A percentile compares a stretch with the other conserved stretches of the same genome.
Evolutionary conservation across 345 rosid species (phyloP).

Genomic region (Murraya paniculata): DNA sequence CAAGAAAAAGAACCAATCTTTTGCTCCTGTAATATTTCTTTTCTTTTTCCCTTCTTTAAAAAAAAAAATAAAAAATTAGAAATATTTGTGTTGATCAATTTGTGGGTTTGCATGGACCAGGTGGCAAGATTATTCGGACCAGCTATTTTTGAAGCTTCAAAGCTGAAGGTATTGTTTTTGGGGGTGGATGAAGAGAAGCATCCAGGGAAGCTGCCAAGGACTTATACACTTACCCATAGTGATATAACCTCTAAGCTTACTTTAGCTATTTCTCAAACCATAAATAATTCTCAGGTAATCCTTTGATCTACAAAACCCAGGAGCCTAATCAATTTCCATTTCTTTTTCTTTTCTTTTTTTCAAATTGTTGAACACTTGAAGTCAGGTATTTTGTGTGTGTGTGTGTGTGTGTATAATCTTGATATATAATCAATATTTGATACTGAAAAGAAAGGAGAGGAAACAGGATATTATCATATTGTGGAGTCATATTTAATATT

Average conservation of each 20-base stretch:
- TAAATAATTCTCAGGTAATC: constrained; percentile 83
- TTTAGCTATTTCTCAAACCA: constrained; percentile 84
- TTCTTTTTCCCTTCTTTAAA: not conserved
- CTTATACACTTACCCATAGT: constrained; percentile 93
- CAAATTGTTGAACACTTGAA: not conserved
- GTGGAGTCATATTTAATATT: no score
- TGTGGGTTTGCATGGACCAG: constrained; percentile 35
- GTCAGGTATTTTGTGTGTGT: no score
- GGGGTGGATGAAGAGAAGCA: constrained; percentile 92
- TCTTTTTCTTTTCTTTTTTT: not conserved
- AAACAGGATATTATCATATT: constrained; percentile 4
- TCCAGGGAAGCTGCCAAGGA: constrained; percentile 86
- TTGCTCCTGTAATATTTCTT: constrained; percentile 51
- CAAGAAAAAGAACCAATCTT: constrained; percentile 40
- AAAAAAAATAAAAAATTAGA: no score
- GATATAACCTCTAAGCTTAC: constrained; percentile 85
- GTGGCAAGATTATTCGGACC: constrained; percentile 95
- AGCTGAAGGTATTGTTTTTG: constrained; percentile 76
- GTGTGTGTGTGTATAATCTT: no score
- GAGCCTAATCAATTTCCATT: not conserved
- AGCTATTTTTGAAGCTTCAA: constrained; percentile 90
- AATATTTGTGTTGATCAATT: not conserved
- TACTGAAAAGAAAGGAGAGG: not conserved
- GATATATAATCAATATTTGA: not conserved
- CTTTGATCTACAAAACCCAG: not conserved